Evolutionary conservation across 768 basidiomycete species (phyloP).

Genomic region (Cyclocybe aegerita): DNA sequence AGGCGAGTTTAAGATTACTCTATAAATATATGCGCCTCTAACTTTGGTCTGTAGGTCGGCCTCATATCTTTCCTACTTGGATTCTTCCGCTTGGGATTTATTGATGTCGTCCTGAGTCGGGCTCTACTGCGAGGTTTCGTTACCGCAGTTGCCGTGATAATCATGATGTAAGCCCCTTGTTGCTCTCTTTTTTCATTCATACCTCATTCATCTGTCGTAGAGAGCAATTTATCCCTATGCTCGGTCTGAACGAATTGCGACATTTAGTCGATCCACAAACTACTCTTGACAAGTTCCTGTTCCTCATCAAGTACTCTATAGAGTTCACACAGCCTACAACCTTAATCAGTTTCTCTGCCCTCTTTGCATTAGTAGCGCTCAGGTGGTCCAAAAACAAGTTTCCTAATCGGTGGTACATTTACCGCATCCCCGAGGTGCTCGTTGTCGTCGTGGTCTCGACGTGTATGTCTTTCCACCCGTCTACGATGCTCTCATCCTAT

Average conservation of each 20-base stretch:
- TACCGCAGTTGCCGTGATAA: conserved; percentile 81
- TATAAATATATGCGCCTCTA: not conserved
- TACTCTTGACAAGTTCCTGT: conserved; percentile 75
- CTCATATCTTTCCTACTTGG: conserved; percentile 85
- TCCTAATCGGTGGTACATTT: conserved; percentile 66
- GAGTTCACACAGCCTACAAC: conserved; percentile 67
- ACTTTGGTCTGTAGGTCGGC: conserved; percentile 54
- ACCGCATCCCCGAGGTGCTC: conserved; percentile 87
- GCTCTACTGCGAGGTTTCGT: conserved; percentile 88
- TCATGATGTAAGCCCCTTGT: conserved; percentile 62
- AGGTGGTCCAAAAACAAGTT: conserved; percentile 58
- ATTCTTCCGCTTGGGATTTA: conserved; percentile 85
- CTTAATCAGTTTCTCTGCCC: conserved; percentile 68
- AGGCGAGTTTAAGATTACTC: conserved; percentile 44
- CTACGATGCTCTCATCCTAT: not conserved
- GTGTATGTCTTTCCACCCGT: conserved; percentile 42
- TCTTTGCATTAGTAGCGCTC: conserved; percentile 63
- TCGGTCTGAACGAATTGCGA: conserved; percentile 67
- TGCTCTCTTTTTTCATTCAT: not conserved
- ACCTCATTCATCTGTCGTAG: conserved; percentile 31
- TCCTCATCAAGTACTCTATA: conserved; percentile 62
- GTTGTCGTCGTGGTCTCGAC: conserved; percentile 84
- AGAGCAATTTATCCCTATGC: conserved; percentile 87
- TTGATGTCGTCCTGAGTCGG: conserved; percentile 90
- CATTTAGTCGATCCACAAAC: conserved; percentile 57